Percentiles rank a stretch among this genome's conserved stretches.
These are phyloP conservation scores for Thalia dealbata DNA, from an alignment of 176 grass and related monocot species.

Conservation along the genomic window DNA sequence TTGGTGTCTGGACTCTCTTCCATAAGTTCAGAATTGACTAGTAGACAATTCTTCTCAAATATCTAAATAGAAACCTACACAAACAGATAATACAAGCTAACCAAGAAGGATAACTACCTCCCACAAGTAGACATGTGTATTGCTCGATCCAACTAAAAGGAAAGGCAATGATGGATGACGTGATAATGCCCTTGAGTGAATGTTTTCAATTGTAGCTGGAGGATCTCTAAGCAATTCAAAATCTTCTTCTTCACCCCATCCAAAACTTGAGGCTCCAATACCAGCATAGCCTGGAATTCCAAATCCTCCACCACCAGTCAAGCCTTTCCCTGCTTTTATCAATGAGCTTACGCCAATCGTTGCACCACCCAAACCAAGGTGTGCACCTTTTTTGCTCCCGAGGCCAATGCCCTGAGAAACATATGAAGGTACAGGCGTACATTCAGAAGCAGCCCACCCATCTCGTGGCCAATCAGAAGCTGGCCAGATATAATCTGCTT, in stretches of 20 bases:
- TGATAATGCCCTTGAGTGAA: slow-evolving; percentile 32
- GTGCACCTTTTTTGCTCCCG: slow-evolving; percentile 47
- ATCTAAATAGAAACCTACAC: neutral
- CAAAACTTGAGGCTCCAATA: slow-evolving; percentile 30
- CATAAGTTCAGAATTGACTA: neutral
- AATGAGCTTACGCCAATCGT: slow-evolving; percentile 47
- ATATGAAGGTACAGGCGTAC: slow-evolving; percentile 57
- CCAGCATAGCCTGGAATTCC: slow-evolving; percentile 97
- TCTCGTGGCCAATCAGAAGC: slow-evolving; percentile 85
- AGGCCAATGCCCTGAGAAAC: slow-evolving; percentile 56
- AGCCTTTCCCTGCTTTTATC: slow-evolving; percentile 70
- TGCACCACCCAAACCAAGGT: slow-evolving; percentile 44
- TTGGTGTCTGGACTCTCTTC: neutral
- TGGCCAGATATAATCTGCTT: slow-evolving; percentile 73
- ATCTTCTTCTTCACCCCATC: slow-evolving; percentile 36
- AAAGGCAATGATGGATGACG: slow-evolving; percentile 32
- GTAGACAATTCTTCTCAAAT: neutral
- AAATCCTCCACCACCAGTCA: slow-evolving; percentile 89
- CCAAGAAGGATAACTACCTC: slow-evolving; percentile 16
- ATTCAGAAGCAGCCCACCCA: slow-evolving; percentile 76
- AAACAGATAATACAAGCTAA: neutral
- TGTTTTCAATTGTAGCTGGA: slow-evolving; percentile 32
- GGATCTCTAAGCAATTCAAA: slow-evolving; percentile 31
- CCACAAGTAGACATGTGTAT: slow-evolving; percentile 44
- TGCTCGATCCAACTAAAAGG: slow-evolving; percentile 41